phyloP scores from a whole-genome alignment of 495 filamentous ascomycete genomes.

The Xanthoparmelia taractica region DNA sequence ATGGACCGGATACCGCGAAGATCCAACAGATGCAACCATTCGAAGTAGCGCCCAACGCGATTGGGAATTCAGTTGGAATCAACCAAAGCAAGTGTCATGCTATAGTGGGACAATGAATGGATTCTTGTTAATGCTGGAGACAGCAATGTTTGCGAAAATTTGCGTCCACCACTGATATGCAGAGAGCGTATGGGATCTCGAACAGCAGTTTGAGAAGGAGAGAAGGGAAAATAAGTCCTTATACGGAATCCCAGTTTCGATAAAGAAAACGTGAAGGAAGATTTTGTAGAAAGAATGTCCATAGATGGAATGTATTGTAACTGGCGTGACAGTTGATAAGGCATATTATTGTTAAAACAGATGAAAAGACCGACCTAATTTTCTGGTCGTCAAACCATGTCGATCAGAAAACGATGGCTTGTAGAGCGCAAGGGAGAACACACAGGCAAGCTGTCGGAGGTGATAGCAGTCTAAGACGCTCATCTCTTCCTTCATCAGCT shows the following conservation, averaged over 20 bases:
- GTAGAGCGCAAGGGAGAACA: neutral
- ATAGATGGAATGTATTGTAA: neutral
- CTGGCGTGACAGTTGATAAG: neutral
- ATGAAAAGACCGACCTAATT: neutral
- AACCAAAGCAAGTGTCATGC: neutral
- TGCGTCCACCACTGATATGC: neutral
- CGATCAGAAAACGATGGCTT: neutral
- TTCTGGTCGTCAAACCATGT: neutral
- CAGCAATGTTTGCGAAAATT: no score
- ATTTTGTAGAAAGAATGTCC: neutral
- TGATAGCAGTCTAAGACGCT: neutral
- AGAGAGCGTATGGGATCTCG: neutral
- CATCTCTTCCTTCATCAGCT: neutral
- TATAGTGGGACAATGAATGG: neutral
- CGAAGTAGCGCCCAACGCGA: neutral
- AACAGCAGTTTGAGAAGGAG: neutral
- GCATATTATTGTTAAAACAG: neutral
- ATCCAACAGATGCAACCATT: neutral
- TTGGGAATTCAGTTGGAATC: neutral
- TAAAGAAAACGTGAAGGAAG: neutral
- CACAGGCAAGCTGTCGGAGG: no score
- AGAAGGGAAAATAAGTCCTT: neutral
- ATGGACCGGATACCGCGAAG: neutral
- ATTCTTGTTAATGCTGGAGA: neutral
- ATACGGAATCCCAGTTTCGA: neutral